A percentile compares a stretch with the other conserved stretches of the same genome.
phyloP scores from a whole-genome alignment of 1,284 basidiomycete species.

The Tilletia caries region DNA sequence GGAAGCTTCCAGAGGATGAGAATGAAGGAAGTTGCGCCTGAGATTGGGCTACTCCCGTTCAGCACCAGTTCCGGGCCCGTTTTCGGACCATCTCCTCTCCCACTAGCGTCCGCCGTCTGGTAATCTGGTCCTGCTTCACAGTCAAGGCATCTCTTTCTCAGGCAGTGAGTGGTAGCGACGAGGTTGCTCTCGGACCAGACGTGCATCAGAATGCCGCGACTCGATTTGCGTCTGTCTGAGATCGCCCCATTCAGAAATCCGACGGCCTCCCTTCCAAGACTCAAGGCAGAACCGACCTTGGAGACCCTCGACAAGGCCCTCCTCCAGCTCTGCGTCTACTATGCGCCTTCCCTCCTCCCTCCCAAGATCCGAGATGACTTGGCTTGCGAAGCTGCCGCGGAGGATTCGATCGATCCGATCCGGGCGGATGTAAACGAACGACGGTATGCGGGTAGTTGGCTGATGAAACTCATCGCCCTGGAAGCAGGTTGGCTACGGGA shows the following conservation, averaged over 20 bases:
- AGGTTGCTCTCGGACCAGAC: too few species aligned
- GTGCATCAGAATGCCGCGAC: too few species aligned
- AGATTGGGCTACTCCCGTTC: too few species aligned
- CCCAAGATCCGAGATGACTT: not conserved
- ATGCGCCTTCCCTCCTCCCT: not conserved
- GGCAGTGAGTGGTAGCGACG: too few species aligned
- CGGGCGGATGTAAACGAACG: slow-evolving; percentile 1
- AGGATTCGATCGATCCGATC: not conserved
- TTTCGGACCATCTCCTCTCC: too few species aligned
- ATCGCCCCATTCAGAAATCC: not conserved
- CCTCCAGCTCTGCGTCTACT: not conserved
- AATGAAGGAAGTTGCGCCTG: too few species aligned
- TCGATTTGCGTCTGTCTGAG: too few species aligned
- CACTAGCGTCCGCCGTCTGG: too few species aligned
- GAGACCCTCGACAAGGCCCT: not conserved
- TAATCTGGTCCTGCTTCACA: too few species aligned
- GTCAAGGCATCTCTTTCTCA: too few species aligned
- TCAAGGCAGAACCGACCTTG: not conserved
- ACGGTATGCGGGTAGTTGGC: not conserved
- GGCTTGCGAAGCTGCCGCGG: not conserved
- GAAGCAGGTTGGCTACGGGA: not conserved
- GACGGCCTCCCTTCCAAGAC: not conserved
- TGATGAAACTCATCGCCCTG: not conserved
- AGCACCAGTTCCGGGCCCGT: too few species aligned
- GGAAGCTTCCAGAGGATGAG: too few species aligned